Evolutionary conservation across 1,284 basidiomycete species (phyloP).

Genomic region (Hypsizygus ulmarius): DNA sequence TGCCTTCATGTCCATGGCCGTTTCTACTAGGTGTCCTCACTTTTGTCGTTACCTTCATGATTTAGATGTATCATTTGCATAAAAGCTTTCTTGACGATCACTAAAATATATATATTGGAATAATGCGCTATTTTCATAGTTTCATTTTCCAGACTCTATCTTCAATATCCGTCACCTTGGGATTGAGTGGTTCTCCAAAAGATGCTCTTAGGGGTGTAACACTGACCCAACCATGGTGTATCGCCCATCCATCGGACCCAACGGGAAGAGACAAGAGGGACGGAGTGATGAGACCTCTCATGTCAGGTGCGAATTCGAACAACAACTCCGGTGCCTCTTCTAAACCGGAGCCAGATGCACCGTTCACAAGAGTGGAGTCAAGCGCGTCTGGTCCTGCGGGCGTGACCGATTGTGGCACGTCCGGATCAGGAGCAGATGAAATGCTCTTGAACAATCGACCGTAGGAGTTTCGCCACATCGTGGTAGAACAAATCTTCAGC

Average conservation of each 20-base stretch:
- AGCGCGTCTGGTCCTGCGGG: constrained; percentile 45
- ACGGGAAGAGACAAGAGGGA: constrained; percentile 55
- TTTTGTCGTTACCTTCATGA: too few relatives aligned
- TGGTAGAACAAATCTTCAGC: constrained; percentile 70
- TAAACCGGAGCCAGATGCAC: constrained; percentile 12
- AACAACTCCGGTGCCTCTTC: constrained; percentile 43
- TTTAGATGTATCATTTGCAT: not conserved
- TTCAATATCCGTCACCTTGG: constrained; percentile 29
- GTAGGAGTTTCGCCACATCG: constrained; percentile 76
- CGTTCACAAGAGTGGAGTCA: constrained; percentile 11
- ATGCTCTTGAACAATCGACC: constrained; percentile 67
- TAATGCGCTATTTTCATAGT: constrained; percentile 31
- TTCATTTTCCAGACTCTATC: constrained; percentile 54
- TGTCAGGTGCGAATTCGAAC: constrained; percentile 83
- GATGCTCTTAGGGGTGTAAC: constrained; percentile 73
- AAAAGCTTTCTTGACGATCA: not conserved
- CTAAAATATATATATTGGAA: not conserved
- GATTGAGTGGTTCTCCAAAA: constrained; percentile 59
- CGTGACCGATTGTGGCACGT: constrained; percentile 22
- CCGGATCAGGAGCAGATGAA: constrained; percentile 17
- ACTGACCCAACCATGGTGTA: constrained; percentile 64
- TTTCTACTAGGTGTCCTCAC: too few relatives aligned
- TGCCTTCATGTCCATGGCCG: not conserved
- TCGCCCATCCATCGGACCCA: constrained; percentile 82
- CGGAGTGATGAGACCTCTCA: constrained; percentile 68